Evolutionary conservation across 176 grass and related monocot genomes (phyloP).

Genomic region (Rhynchospora breviuscula): DNA sequence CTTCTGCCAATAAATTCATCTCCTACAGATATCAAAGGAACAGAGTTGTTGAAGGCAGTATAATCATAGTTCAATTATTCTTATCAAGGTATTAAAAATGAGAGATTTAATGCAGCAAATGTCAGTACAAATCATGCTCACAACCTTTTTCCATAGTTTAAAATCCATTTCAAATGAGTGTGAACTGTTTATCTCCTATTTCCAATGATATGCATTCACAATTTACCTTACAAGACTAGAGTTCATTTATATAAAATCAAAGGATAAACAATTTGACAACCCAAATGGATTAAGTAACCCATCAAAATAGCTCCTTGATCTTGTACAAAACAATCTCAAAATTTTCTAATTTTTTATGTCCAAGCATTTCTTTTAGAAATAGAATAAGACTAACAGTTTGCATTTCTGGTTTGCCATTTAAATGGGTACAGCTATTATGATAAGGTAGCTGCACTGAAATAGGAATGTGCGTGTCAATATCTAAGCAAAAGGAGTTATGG

Average conservation of each 20-base stretch:
- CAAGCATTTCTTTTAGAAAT: neutral
- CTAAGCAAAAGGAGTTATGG: neutral
- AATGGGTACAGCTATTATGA: too few relatives aligned
- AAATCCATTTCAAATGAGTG: too few relatives aligned
- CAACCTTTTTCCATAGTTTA: too few relatives aligned
- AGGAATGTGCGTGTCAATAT: too few relatives aligned
- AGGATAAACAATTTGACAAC: too few relatives aligned
- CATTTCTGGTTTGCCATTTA: too few relatives aligned
- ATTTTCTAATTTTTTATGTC: neutral
- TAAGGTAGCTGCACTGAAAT: too few relatives aligned
- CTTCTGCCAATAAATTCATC: conserved; percentile 99
- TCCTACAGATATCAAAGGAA: conserved; percentile 39
- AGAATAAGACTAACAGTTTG: neutral
- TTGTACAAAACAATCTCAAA: neutral
- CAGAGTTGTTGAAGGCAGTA: neutral
- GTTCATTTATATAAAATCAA: too few relatives aligned
- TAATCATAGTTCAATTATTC: neutral
- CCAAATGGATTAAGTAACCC: neutral
- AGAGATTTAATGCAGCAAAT: neutral
- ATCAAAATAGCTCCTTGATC: neutral
- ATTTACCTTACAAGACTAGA: too few relatives aligned
- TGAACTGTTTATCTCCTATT: too few relatives aligned
- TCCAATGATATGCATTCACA: too few relatives aligned
- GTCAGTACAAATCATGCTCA: too few relatives aligned
- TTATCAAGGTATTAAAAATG: neutral